Percentiles rank a stretch among this genome's conserved stretches.
Conservation (phyloP, 768 basidiomycete genomes). For the Suillus weaverae region DNA sequence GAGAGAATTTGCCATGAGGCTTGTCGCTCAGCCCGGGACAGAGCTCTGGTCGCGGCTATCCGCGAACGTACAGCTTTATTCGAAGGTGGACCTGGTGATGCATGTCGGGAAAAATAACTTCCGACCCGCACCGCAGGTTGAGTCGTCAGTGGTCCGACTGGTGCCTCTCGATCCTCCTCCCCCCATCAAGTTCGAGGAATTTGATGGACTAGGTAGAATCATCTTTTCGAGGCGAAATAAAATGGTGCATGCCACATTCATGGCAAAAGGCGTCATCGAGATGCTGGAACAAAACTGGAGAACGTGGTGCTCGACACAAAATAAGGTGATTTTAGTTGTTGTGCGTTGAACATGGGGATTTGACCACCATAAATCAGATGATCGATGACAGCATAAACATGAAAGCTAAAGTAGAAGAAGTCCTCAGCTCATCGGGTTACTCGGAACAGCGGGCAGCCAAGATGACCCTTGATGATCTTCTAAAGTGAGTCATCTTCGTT, state of each 20-base stretch:
- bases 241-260: conserved; percentile 84
- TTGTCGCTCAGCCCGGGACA: conserved; percentile 83
- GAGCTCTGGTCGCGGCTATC: conserved; percentile 91
- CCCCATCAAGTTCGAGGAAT: conserved; percentile 94
- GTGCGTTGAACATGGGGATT: not conserved
- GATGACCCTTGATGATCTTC: conserved; percentile 89
- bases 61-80: conserved; percentile 96
- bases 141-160: conserved; percentile 88
- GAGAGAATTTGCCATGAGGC: conserved; percentile 93
- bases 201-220: conserved; percentile 92
- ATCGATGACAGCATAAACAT: conserved; percentile 71
- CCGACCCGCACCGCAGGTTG: conserved; percentile 92
- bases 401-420: conserved; percentile 67
- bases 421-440: conserved; percentile 69
- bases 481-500: conserved; percentile 59
- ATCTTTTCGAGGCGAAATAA: conserved; percentile 91
- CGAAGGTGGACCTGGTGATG: conserved; percentile 95
- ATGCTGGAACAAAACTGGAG: conserved; percentile 93
- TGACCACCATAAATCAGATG: conserved; percentile 42
- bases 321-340: conserved; percentile 43
- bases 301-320: conserved; percentile 86
- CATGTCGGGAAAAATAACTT: conserved; percentile 98
- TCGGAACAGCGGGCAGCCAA: conserved; percentile 84
- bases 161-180: conserved; percentile 94
- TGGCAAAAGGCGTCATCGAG: conserved; percentile 91